Evolutionary conservation across 2,329 filamentous ascomycete genomes (phyloP), one percentile per base, ranked within the genome.

Genomic region (Colletotrichum orchidophilum): DNA sequence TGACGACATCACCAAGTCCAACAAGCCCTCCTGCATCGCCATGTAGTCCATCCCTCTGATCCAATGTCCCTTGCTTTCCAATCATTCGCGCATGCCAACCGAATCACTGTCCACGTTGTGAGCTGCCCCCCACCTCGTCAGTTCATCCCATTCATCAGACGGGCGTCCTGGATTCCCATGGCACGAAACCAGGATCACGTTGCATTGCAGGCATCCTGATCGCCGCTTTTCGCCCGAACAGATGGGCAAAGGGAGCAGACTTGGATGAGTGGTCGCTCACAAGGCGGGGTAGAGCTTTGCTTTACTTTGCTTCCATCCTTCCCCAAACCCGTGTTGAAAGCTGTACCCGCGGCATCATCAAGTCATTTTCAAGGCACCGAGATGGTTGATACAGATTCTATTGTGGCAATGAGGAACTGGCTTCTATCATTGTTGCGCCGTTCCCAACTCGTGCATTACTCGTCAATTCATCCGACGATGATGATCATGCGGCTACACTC

Each of bases 391-490:
- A 71, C 68, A 71, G 64, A 68, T 68, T 71, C 68, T 68, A 71
- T 68, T 68, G 68, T 71, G 58, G 68, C 68, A 71, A 68, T 52
- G 58, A 62, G 57, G 67, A 71, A 71, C 58, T 62, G 68, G 46
- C 64, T 63, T 71, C 63, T 59, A 73, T 71, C 52, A 18, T 58
- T 24, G 33, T 53, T 71, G 53, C 62, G 62, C 71, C 67, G 61
- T 63, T 70, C 57, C 67, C 58, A 46, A 35, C 68, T 63, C 27
- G 68, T 71, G 64, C 64, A 71, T 71, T 71, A 71, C 58, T 68
- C 68, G 69, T 71, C 69, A 71, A 71, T 68, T 71, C 64, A 63
- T 71, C 64, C 69, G 69, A 71, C 69, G 69, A 71, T 46, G 49
- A 58, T 39, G 31, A 65, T 66, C 29, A 18, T 62, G 35, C 58